Conservation (phyloP, 1,139 yeast genomes). For the Geotrichum citri-aurantii region DNA sequence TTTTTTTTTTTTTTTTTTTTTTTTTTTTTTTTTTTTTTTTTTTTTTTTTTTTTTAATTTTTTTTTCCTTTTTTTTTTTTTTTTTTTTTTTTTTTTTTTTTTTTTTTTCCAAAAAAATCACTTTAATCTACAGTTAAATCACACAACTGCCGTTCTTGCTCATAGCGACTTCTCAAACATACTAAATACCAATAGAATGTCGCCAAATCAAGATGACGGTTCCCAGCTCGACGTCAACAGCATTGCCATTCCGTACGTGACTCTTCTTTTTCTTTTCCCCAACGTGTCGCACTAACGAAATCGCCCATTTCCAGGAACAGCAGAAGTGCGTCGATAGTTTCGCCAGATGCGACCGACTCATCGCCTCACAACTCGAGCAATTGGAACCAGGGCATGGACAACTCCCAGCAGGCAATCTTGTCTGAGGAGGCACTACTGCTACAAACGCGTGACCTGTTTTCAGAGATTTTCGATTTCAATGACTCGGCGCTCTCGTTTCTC, state of each 20-base stretch:
- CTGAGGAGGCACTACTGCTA: constrained; percentile 16
- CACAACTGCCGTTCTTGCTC: neutral
- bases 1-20: neutral
- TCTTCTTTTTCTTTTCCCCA: neutral
- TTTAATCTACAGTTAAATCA: neutral
- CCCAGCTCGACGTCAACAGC: neutral
- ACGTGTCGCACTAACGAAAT: neutral
- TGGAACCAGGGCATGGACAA: constrained; percentile 18
- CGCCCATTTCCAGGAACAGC: neutral
- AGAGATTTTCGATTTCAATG: neutral
- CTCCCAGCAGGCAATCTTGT: constrained; percentile 16
- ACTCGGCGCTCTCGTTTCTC: neutral
- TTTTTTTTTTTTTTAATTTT: neutral
- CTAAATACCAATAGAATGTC: neutral
- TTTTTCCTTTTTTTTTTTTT: neutral
- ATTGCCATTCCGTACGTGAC: neutral
- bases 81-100: neutral
- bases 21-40: neutral
- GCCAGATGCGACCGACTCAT: neutral
- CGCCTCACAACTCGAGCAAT: constrained; percentile 6
- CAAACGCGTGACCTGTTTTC: constrained; percentile 7
- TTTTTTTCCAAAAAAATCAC: neutral
- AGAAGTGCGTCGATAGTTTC: neutral
- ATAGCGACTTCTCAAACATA: neutral
- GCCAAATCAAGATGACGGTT: neutral